Evolutionary conservation across 1,139 yeast species (phyloP), one percentile per base, ranked within the genome.

Genomic region (Diutina catenulata): DNA sequence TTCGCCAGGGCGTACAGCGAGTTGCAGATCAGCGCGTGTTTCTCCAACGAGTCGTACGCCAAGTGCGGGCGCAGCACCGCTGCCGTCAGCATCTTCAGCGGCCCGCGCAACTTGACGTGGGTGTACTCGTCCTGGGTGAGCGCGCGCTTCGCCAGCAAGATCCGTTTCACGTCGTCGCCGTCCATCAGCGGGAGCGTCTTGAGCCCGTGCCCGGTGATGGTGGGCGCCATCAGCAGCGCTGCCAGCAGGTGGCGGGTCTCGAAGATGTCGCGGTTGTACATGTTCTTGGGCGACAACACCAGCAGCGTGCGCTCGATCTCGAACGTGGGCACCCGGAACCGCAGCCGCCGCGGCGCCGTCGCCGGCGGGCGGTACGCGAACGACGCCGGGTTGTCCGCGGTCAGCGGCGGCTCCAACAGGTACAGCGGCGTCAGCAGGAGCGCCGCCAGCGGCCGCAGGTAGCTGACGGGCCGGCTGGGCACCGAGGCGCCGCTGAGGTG

Each of bases 181-280:
- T 70, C 76, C 64, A 65, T 62, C 41, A 72, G 66, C 40, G 70
- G 72, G 39, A 60, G 57, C 1, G 72, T 63, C 42, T 58, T 61
- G 68, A 64, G 60, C 7, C 71, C 69, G 33, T 54, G 51, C 18
- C 65, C 49, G 43, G 53, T 53, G 27, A 66, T 67, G 5, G 73
- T 66, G 11, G 70, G 65, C 19, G 43, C 44, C 3, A 51, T 43
- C n/a, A 55, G 48, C 7, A 52, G 37, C 4, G 39, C 25, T 9
- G 13, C 5, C 6, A 13, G 13, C 8, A 6, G 15, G 15, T 25
- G 16, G 8, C 28, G 44, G 42, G 65, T 71, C 26, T 57, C 62
- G 45, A 66, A 67, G 7, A 67, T 64, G 39, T 67, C 73, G 19
- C 21, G n/a, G 45, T 63, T 58, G 45, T 66, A 67, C 42, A 53